Percentiles rank a stretch among this genome's conserved stretches.
Conservation (phyloP, 306 rosid genomes). For the Carpinus fangiana region DNA sequence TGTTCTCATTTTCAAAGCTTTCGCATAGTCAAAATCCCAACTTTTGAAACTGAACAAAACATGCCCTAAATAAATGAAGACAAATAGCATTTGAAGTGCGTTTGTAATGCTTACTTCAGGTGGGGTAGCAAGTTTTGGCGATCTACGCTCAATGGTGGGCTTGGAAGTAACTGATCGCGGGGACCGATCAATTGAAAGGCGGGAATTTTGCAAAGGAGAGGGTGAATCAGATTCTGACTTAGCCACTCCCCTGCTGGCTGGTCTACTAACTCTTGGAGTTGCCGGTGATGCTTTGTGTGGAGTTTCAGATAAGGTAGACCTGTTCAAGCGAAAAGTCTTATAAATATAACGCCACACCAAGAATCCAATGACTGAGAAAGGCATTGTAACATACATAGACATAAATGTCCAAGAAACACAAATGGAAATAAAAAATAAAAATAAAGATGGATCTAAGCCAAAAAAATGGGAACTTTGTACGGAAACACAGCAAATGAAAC, state of each 20-base stretch:
- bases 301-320: constrained; percentile 72
- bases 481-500: constrained; percentile 21
- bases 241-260: constrained; percentile 50
- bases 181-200: constrained; percentile 76
- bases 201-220: constrained; percentile 70
- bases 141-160: constrained; percentile 59
- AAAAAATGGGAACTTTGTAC: constrained; percentile 14
- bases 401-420: constrained; percentile 19
- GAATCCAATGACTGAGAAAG: constrained; percentile 27
- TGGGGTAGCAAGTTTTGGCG: constrained; percentile 65
- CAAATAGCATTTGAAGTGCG: constrained; percentile 3
- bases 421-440: neutral
- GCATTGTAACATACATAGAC: constrained; percentile 21
- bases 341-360: constrained; percentile 11
- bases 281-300: constrained; percentile 72
- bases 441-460: constrained; percentile 45
- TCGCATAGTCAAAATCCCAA: constrained; percentile 11
- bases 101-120: constrained; percentile 67
- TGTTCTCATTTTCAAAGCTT: constrained; percentile 4
- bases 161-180: constrained; percentile 67
- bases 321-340: constrained; percentile 45
- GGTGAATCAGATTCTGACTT: constrained; percentile 76
- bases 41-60: constrained; percentile 12
- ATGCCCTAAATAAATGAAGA: constrained; percentile 3
- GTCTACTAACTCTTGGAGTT: constrained; percentile 77